These are phyloP conservation scores for Osmanthus fragrans DNA, from an alignment of 257 asterid genomes.

Conservation along the genomic window DNA sequence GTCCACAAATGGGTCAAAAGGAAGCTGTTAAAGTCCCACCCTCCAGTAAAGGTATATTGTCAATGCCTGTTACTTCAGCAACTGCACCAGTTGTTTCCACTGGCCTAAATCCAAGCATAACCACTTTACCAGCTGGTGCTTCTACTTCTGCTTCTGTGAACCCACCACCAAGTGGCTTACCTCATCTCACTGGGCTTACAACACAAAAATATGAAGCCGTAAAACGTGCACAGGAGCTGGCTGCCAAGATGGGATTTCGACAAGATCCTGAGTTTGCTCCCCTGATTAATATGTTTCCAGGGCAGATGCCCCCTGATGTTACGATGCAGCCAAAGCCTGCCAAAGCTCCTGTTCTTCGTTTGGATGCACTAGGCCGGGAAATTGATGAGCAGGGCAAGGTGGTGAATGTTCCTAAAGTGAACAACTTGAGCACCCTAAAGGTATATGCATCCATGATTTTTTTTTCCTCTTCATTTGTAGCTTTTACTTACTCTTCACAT, in stretches of 20 bases:
- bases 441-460: constrained; percentile 29
- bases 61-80: constrained; percentile 35
- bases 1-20: constrained; percentile 43
- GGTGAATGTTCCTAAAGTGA: constrained; percentile 73
- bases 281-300: constrained; percentile 83
- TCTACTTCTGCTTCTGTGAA: constrained; percentile 34
- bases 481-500: background rate
- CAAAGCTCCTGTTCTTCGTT: constrained; percentile 86
- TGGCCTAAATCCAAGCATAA: constrained; percentile 32
- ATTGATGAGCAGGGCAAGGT: constrained; percentile 91
- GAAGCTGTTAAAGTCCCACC: constrained; percentile 37
- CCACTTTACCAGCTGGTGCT: constrained; percentile 26
- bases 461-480: background rate
- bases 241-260: constrained; percentile 89
- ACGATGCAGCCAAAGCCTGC: constrained; percentile 84
- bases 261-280: constrained; percentile 94
- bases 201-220: constrained; percentile 77
- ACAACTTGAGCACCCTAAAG: constrained; percentile 88
- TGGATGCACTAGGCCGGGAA: constrained; percentile 97
- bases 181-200: constrained; percentile 74
- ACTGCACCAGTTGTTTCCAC: constrained; percentile 31
- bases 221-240: constrained; percentile 88
- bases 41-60: constrained; percentile 37
- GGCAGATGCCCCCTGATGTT: constrained; percentile 77
- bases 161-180: constrained; percentile 54